Base-by-base conservation (phyloP, 768 basidiomycete genomes). In the Calocybe indica region DNA sequence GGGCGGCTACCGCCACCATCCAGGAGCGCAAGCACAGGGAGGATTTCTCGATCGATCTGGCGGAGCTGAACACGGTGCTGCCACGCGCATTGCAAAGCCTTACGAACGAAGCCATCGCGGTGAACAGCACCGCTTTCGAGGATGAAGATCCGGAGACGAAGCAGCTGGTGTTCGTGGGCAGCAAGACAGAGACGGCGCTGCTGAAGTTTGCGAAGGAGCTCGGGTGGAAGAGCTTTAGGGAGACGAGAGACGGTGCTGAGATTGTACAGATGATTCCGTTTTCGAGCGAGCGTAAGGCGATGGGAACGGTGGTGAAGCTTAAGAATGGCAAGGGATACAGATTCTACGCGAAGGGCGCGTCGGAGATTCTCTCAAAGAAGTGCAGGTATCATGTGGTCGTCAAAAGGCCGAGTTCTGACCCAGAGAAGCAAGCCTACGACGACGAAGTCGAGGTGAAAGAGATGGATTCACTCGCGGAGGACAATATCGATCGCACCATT, bases 51-150 rank as follows among this genome's bases (percentile, higher is more conserved):
- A 71, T 97, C 57, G 94, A 98, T 57, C 80, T 86, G 62, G 61
- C 69, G 8, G 69, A 85, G 43, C 73, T 99, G 45, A 86, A 84
- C 58, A 59, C 64, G 1, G 70, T 80, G 31, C 72, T 95, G 31
- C 72, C 82, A 0, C 76, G 77, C 0, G 69, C 79, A 29, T 71
- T 92, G 8, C 72, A 68, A 43, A 70, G 72, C 2, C 69, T 95
- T 1, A 76, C 96, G 63, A 95, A 95, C 60, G 81, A 84, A 37
- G 80, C 91, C 3, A 88, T 98, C 54, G 82, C 90, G 12, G 69
- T 94, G 63, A 97, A 97, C 67, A 92, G 92, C 2, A 96, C 94
- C 6, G 95, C 95, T 8, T 97, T 97, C 64, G 87, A 95, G 67
- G 91, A 93, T 56, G 62, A 57, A 30, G 77, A 88, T 55, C 68